Conservation (phyloP, 345 rosid genomes). For the Eucalyptus shirleyi region DNA sequence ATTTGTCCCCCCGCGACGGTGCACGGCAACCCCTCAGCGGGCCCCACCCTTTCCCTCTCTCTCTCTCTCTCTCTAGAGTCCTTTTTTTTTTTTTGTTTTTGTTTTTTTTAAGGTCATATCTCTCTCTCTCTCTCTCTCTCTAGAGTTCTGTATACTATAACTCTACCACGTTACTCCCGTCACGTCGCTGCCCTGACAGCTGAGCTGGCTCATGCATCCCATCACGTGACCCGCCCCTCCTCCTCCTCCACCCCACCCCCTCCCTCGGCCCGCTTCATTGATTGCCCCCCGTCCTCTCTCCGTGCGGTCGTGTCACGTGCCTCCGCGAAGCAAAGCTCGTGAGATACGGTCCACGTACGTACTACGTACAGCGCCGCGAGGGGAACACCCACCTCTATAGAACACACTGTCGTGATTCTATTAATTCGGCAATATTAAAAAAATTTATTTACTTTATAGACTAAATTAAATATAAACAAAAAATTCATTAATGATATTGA, state of each 20-base stretch:
- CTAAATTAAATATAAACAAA: no score
- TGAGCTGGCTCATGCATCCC: neutral
- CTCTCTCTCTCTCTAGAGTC: no score
- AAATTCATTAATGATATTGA: no score
- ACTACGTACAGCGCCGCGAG: neutral
- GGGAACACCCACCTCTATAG: neutral
- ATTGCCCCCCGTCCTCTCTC: neutral
- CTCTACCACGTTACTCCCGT: neutral
- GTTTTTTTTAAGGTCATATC: no score
- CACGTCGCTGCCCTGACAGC: conserved; percentile 7
- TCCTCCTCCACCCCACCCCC: neutral
- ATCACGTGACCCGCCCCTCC: neutral
- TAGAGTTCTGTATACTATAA: no score
- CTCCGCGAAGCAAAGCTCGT: neutral
- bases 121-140: neutral
- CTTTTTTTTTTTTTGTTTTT: no score
- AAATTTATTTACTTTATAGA: fast-evolving
- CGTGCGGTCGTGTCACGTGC: neutral
- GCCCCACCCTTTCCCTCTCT: neutral
- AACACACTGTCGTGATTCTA: no score
- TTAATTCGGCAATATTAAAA: no score
- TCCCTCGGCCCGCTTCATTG: neutral
- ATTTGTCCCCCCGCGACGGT: conserved; percentile 18
- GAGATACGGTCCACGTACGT: neutral
- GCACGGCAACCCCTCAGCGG: neutral